phyloP scores from a whole-genome alignment of 495 filamentous ascomycete genomes.

The Gamarada debralockiae region DNA sequence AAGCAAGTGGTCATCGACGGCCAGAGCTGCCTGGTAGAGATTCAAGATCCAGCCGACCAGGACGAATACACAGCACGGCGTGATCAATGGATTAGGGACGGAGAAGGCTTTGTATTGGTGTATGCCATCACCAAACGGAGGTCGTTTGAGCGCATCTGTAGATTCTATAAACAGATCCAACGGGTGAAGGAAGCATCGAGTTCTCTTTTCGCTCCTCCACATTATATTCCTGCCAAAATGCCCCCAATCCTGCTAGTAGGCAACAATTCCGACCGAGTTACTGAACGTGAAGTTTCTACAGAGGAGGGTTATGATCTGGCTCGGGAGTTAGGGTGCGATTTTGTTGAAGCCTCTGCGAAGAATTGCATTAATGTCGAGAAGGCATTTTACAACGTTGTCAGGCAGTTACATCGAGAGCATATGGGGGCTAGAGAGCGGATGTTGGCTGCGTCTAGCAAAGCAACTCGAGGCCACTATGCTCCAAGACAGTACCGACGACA shows the following conservation, averaged over 20 bases:
- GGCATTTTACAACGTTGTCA: too few relatives aligned
- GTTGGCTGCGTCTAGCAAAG: too few relatives aligned
- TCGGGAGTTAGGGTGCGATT: slow-evolving; percentile 86
- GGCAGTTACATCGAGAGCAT: too few relatives aligned
- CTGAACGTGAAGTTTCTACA: slow-evolving; percentile 89
- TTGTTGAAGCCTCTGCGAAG: slow-evolving; percentile 96
- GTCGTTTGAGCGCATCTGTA: slow-evolving; percentile 65
- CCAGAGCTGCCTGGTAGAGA: slow-evolving; percentile 70
- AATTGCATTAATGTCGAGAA: slow-evolving; percentile 97
- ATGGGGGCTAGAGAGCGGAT: too few relatives aligned
- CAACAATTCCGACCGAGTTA: slow-evolving; percentile 92
- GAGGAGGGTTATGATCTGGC: slow-evolving; percentile 92
- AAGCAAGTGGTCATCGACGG: slow-evolving; percentile 71
- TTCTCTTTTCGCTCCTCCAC: too few relatives aligned
- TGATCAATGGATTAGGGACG: slow-evolving; percentile 77
- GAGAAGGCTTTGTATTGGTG: slow-evolving; percentile 75
- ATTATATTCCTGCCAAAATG: too few relatives aligned
- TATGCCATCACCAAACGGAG: slow-evolving; percentile 74
- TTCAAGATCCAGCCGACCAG: slow-evolving; percentile 75
- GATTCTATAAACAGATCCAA: slow-evolving; percentile 68
- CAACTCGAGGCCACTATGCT: too few relatives aligned
- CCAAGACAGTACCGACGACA: too few relatives aligned
- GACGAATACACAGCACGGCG: slow-evolving; percentile 76
- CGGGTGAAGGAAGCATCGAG: slow-evolving; percentile 66
- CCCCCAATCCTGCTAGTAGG: slow-evolving; percentile 93